Percentiles rank a stretch among this genome's conserved stretches.
Evolutionary conservation across 352 stramenopile species (phyloP).

Genomic region (Phytopythium montanum): DNA sequence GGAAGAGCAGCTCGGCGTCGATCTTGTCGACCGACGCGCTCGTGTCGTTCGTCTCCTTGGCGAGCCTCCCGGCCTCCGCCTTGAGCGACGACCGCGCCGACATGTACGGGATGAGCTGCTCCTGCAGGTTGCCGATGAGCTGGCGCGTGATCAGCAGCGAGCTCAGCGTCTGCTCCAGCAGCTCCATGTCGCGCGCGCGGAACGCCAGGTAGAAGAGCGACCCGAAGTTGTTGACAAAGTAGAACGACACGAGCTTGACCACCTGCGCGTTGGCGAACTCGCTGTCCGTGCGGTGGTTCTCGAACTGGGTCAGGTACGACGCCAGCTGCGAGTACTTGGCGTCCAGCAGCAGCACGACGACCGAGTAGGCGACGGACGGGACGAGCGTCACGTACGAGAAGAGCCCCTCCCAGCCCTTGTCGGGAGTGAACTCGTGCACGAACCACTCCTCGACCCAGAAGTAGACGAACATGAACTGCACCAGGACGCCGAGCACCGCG

Average conservation of each 20-base stretch:
- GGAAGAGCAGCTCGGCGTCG: slow-evolving; percentile 76
- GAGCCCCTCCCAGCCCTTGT: slow-evolving; percentile 60
- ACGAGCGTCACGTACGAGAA: slow-evolving; percentile 68
- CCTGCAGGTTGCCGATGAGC: slow-evolving; percentile 74
- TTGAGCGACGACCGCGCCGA: slow-evolving; percentile 77
- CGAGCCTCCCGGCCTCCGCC: slow-evolving; percentile 73
- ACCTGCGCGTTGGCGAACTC: slow-evolving; percentile 93
- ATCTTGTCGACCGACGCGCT: slow-evolving; percentile 61
- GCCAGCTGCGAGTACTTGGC: slow-evolving; percentile 90
- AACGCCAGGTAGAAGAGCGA: slow-evolving; percentile 96
- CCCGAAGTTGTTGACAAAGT: slow-evolving; percentile 97
- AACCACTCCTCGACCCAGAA: slow-evolving; percentile 78
- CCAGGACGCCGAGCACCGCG: slow-evolving; percentile 55
- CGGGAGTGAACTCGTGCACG: slow-evolving; percentile 42
- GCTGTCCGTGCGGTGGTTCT: slow-evolving; percentile 91
- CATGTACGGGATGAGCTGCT: slow-evolving; percentile 79
- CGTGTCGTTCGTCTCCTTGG: slow-evolving; percentile 52
- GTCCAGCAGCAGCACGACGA: slow-evolving; percentile 74
- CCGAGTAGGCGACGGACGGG: slow-evolving; percentile 69
- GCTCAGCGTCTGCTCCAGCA: slow-evolving; percentile 90
- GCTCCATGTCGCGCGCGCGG: slow-evolving; percentile 77
- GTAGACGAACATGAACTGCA: slow-evolving; percentile 82
- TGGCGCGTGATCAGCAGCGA: slow-evolving; percentile 81
- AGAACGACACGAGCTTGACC: slow-evolving; percentile 97
- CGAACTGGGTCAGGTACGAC: slow-evolving; percentile 90